These are phyloP conservation scores for Obba rivulosa DNA, from an alignment of 768 basidiomycete species.

Conservation along the genomic window DNA sequence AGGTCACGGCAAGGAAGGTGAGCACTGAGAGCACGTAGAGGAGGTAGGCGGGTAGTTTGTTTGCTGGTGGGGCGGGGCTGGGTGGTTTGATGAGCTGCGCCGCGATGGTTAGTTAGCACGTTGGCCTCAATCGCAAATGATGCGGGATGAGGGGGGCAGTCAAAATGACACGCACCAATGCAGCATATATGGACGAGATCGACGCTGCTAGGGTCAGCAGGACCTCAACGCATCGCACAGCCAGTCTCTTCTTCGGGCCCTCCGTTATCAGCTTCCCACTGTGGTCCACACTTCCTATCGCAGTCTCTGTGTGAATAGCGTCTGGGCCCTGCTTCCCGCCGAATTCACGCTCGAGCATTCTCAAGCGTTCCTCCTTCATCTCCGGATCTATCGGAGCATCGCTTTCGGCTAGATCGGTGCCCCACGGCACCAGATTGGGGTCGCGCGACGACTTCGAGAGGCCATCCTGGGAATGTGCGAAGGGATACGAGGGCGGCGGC, in stretches of 20 bases:
- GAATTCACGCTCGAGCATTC: slow-evolving; percentile 70
- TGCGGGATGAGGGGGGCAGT: no score
- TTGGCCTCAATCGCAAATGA: background rate
- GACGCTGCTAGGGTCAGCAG: slow-evolving; percentile 46
- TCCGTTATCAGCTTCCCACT: slow-evolving; percentile 57
- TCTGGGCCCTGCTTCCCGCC: slow-evolving; percentile 27
- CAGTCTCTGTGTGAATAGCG: slow-evolving; percentile 40
- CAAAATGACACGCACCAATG: slow-evolving; percentile 44
- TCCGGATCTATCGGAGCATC: slow-evolving; percentile 38
- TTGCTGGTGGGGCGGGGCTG: slow-evolving; percentile 48
- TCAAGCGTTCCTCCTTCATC: slow-evolving; percentile 63
- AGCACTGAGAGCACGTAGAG: slow-evolving; percentile 54
- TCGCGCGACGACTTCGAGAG: slow-evolving; percentile 30
- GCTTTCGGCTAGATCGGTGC: slow-evolving; percentile 40
- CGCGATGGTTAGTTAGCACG: background rate
- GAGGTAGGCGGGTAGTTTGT: slow-evolving; percentile 47
- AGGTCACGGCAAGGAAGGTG: slow-evolving; percentile 45
- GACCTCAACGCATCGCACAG: slow-evolving; percentile 43
- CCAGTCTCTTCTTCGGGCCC: slow-evolving; percentile 55
- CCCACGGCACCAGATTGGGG: slow-evolving; percentile 47
- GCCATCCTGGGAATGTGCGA: slow-evolving; percentile 22
- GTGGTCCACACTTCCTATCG: slow-evolving; percentile 54
- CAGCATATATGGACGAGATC: slow-evolving; percentile 57
- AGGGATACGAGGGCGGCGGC: slow-evolving; percentile 24
- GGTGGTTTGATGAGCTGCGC: slow-evolving; percentile 50